A percentile compares a stretch with the other conserved stretches of the same genome.
These are phyloP conservation scores for Aspergillus leporis DNA, from an alignment of 495 filamentous ascomycete genomes.

Conservation along the genomic window DNA sequence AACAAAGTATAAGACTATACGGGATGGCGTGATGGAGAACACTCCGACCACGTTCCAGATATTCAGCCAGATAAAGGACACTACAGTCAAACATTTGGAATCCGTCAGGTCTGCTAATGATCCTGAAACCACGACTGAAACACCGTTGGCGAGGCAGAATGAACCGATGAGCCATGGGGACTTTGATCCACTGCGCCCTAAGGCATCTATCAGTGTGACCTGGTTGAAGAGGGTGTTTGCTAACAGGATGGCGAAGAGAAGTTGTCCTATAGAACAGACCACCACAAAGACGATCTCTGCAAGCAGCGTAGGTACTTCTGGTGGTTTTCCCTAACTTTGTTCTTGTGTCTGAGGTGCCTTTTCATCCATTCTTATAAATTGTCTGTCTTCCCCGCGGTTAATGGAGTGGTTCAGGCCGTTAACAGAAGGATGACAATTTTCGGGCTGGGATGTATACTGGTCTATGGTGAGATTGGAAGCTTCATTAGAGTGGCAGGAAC, in stretches of 20 bases:
- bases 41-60: conserved; percentile 43
- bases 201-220: conserved; percentile 31
- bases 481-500: too few species aligned
- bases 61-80: conserved; percentile 43
- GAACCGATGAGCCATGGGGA: conserved; percentile 46
- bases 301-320: too few species aligned
- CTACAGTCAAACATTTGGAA: conserved; percentile 42
- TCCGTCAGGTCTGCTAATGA: conserved; percentile 43
- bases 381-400: too few species aligned
- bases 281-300: conserved; percentile 41
- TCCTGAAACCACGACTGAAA: conserved; percentile 46
- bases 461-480: too few species aligned
- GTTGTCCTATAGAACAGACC: conserved; percentile 43
- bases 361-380: too few species aligned
- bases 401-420: too few species aligned
- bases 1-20: conserved; percentile 29
- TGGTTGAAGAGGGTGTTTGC: conserved; percentile 44
- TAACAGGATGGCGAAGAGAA: conserved; percentile 45
- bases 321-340: too few species aligned
- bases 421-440: too few species aligned
- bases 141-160: conserved; percentile 41
- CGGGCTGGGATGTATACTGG: too few species aligned
- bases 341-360: too few species aligned
- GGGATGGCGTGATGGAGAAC: conserved; percentile 36
- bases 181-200: conserved; percentile 38